phyloP scores from a whole-genome alignment of 2,329 filamentous ascomycete genomes.

The Ophiocordyceps camponoti-rufipedis region DNA sequence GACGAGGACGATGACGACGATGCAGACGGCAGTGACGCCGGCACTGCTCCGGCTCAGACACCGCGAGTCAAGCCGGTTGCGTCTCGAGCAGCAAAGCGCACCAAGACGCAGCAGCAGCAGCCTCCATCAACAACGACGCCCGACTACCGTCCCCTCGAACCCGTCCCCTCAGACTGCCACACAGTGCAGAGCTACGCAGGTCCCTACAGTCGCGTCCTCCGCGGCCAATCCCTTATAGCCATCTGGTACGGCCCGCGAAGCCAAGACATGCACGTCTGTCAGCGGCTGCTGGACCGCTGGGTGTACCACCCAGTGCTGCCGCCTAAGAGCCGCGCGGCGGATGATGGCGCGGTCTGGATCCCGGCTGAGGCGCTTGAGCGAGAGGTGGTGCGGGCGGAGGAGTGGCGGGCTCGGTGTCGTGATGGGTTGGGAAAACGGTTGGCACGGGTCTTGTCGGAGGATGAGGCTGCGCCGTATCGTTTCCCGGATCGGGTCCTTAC shows the following conservation, averaged over 20 bases:
- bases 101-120: neutral
- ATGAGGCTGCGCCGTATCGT: constrained; percentile 13
- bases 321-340: constrained; percentile 8
- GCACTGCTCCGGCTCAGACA: too few species aligned
- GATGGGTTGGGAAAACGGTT: constrained; percentile 12
- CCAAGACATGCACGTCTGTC: constrained; percentile 15
- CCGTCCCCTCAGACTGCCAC: constrained; percentile 13
- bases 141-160: constrained; percentile 11
- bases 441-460: constrained; percentile 8
- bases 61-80: neutral
- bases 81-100: neutral
- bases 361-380: neutral
- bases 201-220: constrained; percentile 15
- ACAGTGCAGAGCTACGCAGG: constrained; percentile 16
- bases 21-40: neutral
- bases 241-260: constrained; percentile 23
- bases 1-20: constrained; percentile 7
- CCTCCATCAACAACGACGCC: neutral
- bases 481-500: constrained; percentile 11
- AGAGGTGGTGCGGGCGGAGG: neutral
- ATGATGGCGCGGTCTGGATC: neutral
- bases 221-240: constrained; percentile 15
- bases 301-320: constrained; percentile 20
- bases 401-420: constrained; percentile 14
- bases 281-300: constrained; percentile 23